These are phyloP conservation scores for Aspergillus ruber DNA, from an alignment of 2,329 filamentous ascomycete genomes.

Conservation along the genomic window DNA sequence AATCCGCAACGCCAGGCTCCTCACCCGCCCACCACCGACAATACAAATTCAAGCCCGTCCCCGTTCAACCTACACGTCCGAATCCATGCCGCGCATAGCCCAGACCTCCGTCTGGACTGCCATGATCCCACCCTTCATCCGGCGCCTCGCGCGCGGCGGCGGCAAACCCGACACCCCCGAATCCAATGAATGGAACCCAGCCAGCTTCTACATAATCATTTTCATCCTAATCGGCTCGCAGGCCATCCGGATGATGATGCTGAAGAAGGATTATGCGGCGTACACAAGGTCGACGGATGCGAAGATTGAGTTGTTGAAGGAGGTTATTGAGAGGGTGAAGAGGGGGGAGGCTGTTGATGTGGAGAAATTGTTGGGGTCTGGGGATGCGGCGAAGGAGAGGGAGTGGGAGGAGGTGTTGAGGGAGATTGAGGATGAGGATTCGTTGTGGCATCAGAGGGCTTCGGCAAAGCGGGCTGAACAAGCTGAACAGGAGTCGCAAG, in stretches of 20 bases:
- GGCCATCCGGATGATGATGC: slow-evolving; percentile 81
- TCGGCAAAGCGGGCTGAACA: slow-evolving; percentile 6
- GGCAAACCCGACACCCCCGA: slow-evolving; percentile 33
- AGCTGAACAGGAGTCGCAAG: slow-evolving; percentile 5
- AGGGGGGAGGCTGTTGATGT: slow-evolving; percentile 67
- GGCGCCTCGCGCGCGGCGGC: slow-evolving; percentile 23
- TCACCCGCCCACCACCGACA: neutral
- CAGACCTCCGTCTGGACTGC: slow-evolving; percentile 62
- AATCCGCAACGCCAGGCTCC: neutral
- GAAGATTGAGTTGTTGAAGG: slow-evolving; percentile 67
- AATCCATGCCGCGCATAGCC: slow-evolving; percentile 44
- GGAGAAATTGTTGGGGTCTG: slow-evolving; percentile 71
- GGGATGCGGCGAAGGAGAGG: slow-evolving; percentile 64
- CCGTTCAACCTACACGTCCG: slow-evolving; percentile 13
- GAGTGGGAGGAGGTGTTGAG: slow-evolving; percentile 70
- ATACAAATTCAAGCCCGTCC: slow-evolving; percentile 12
- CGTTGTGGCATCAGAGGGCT: slow-evolving; percentile 28
- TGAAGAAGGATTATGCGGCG: slow-evolving; percentile 68
- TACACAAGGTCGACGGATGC: slow-evolving; percentile 72
- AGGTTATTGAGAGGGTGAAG: slow-evolving; percentile 47
- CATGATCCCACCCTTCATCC: slow-evolving; percentile 57
- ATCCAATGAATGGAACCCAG: slow-evolving; percentile 68
- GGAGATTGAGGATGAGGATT: slow-evolving; percentile 37
- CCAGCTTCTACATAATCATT: slow-evolving; percentile 74
- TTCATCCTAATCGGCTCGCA: slow-evolving; percentile 89